These are phyloP conservation scores for Botrytis porri DNA, from an alignment of 2,329 filamentous ascomycete genomes.

Conservation along the genomic window DNA sequence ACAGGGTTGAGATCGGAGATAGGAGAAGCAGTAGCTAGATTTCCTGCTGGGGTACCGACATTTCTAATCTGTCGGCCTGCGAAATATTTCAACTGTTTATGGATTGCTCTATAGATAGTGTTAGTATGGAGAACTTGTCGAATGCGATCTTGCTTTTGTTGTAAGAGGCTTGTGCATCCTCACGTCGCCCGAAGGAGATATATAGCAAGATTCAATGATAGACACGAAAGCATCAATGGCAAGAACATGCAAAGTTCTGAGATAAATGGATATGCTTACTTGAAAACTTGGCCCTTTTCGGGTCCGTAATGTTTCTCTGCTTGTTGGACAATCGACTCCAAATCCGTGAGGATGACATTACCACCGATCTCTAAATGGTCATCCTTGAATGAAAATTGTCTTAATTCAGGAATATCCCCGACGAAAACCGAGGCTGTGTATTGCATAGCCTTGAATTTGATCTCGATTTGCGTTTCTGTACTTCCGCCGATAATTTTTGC, in stretches of 20 bases:
- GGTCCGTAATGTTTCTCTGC: conserved; percentile 76
- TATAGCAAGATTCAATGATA: background rate
- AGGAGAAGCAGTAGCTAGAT: conserved; percentile 88
- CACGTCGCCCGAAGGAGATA: background rate
- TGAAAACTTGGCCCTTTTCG: conserved; percentile 66
- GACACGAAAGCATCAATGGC: background rate
- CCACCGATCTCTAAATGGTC: conserved; percentile 88
- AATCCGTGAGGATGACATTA: conserved; percentile 87
- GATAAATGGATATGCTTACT: conserved; percentile 30
- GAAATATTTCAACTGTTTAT: conserved; percentile 93
- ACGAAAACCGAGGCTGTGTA: conserved; percentile 90
- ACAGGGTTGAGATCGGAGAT: conserved; percentile 97
- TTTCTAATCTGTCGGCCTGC: conserved; percentile 94
- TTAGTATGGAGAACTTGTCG: background rate
- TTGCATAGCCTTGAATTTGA: conserved; percentile 93
- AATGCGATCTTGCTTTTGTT: background rate
- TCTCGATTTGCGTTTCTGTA: conserved; percentile 96
- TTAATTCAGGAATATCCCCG: conserved; percentile 85
- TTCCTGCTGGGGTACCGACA: conserved; percentile 94
- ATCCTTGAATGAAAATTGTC: conserved; percentile 75
- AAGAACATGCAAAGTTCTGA: too few species aligned
- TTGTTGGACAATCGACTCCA: conserved; percentile 79
- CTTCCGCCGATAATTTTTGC: conserved; percentile 95
- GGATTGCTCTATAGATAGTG: conserved; percentile 56
- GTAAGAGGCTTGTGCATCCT: background rate